Evolutionary conservation across 352 stramenopile species (phyloP), one percentile per base, ranked within the genome.

Genomic region (Phytophthora sansomeana): DNA sequence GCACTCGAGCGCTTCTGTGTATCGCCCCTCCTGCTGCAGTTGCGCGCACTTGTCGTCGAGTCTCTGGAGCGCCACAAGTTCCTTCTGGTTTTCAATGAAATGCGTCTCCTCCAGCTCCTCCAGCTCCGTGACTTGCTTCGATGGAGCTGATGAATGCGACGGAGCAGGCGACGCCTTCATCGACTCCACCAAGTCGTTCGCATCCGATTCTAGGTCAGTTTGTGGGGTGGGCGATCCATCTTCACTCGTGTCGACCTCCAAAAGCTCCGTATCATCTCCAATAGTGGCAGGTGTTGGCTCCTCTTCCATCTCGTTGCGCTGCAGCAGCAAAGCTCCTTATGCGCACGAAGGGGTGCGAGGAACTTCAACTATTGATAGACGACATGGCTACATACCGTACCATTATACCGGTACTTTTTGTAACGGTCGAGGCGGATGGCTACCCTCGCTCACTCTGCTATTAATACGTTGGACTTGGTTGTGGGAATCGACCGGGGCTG

Each of bases 11-110:
- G 94, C 93, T 46, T 98, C 88, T 2, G 94, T 88, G 75, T 98
- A 98, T 44, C 96, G 92, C 19, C 93, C 95, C 56, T 96, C 82
- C 63, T 96, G 81, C 67, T 98, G 93, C n/a, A 98, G 77, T 43
- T 91, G 78, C 24, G 82, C 93, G 59, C 85, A 96, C 39, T 93
- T 96, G 54, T 97, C 88, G 59, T 98, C 92, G 10, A 98, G 81
- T 0, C 89, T 75, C 65, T 97, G 89, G 21, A 98, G 69, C 21
- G 91, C 90, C 8, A 97, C 74, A 10, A 98, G 80, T 54, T 98
- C 92, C 46, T 91, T 90, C 48, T 91, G 81, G 66, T 88, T 89
- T 54, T 91, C 80, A 16, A 89, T 55, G 62, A 89, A 83, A 21
- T 75, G 83, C 19, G 73, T 64, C 58, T 88, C 79, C 8, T 83